Conservation (phyloP, 1,284 basidiomycete species). For the Trichosporon ovoides region DNA sequence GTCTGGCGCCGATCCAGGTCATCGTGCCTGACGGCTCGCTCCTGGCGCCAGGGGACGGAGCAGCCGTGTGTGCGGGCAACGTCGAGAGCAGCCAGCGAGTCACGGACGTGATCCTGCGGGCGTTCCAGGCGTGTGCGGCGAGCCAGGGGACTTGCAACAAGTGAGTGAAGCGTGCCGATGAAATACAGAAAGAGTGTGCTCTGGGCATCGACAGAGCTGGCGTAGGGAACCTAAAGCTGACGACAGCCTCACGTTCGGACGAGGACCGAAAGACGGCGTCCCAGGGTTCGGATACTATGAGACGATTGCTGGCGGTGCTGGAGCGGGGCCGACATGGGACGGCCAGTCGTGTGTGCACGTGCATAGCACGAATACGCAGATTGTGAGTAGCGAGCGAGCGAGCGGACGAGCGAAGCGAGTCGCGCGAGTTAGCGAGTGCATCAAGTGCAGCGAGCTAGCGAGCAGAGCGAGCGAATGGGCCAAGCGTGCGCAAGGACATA, state of each 20-base stretch:
- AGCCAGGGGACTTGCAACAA: slow-evolving; percentile 72
- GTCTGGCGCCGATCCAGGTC: slow-evolving; percentile 39
- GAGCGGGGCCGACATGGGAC: slow-evolving; percentile 84
- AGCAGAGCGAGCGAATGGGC: no score
- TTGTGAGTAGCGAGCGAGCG: slow-evolving; percentile 16
- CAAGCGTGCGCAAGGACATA: no score
- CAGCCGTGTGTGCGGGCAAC: slow-evolving; percentile 90
- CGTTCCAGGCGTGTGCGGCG: slow-evolving; percentile 87
- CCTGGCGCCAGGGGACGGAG: slow-evolving; percentile 73
- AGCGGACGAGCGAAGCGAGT: background rate
- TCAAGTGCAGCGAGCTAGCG: no score
- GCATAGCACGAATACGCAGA: slow-evolving; percentile 30
- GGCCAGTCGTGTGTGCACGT: slow-evolving; percentile 53
- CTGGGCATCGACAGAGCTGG: no score
- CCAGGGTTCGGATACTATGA: slow-evolving; percentile 92
- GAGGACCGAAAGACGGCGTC: slow-evolving; percentile 52
- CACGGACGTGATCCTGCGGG: slow-evolving; percentile 89
- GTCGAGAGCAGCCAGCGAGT: slow-evolving; percentile 89
- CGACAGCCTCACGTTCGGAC: slow-evolving; percentile 73
- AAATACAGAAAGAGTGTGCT: no score
- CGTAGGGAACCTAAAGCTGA: no score
- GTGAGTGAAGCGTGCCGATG: slow-evolving; percentile 51
- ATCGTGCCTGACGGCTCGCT: slow-evolving; percentile 64
- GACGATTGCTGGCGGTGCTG: slow-evolving; percentile 92
- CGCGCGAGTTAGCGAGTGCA: no score